Percentiles rank a stretch among this genome's conserved stretches.
phyloP scores from a whole-genome alignment of 78 protist genomes.

The Planoprotostelium fungivorum region DNA sequence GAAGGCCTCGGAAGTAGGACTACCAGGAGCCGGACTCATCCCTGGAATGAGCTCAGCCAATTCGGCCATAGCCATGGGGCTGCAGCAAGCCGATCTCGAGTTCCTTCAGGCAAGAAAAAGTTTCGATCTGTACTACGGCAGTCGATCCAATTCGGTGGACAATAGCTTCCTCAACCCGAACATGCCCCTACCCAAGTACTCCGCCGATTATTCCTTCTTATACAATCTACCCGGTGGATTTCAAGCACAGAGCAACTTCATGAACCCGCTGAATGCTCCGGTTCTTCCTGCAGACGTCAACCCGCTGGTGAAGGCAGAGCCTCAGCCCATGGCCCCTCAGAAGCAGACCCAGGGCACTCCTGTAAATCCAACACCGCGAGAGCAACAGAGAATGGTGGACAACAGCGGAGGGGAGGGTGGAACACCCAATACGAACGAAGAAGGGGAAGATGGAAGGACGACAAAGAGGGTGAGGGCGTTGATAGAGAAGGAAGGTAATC shows the following conservation, averaged over 20 bases:
- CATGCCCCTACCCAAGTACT: not conserved
- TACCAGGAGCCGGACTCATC: not conserved
- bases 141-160: not conserved
- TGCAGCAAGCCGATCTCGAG: not conserved
- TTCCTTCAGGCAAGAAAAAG: not conserved
- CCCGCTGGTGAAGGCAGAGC: not conserved
- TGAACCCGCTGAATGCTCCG: not conserved
- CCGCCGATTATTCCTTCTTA: not conserved
- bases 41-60: not conserved
- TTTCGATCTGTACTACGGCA: not conserved
- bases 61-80: not conserved
- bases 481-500: constrained; percentile 27
- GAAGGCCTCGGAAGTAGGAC: not conserved
- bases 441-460: too few relatives aligned
- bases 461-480: too few relatives aligned
- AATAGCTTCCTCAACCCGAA: not conserved
- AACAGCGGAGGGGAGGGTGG: not conserved
- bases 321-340: not conserved
- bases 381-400: not conserved
- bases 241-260: not conserved
- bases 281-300: not conserved
- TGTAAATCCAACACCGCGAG: not conserved
- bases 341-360: not conserved
- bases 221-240: not conserved
- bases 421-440: too few relatives aligned